Base-by-base conservation (phyloP, 345 rosid species). In the Eucalyptus dawsonii region DNA sequence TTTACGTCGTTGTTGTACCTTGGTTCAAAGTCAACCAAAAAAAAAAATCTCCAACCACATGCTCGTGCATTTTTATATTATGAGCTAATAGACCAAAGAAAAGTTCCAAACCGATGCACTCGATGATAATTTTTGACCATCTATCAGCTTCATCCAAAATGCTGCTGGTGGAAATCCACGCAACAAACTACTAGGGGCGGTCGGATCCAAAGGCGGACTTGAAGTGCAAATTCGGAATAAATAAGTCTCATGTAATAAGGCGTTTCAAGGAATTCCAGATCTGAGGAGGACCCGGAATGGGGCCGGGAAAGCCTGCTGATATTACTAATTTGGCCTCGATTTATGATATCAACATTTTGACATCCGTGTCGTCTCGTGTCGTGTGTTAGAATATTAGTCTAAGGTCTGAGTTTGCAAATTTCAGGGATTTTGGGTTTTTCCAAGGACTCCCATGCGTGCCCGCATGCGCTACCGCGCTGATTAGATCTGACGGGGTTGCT, bases 361-460 rank as follows among this genome's bases (percentile, higher is more conserved):
- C n/a, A n/a, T n/a, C n/a, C 0, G 1, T 49, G 4, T 47, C 5
- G 1, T 45, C 0, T 47, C 13, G 15, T 49, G 15, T 13, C 14
- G n/a, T n/a, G n/a, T n/a, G 6, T 24, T 10, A 1, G 0, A 3
- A 0, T 11, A 12, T 1, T 5, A 9, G 0, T 11, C 6, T 11
- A 3, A 5, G 14, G 5, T 58, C 3, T 25, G 6, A 2, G 6
- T 1, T 14, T 25, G 1, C 67, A 25, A 60, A 60, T 60, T 25
- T 25, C 1, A 27, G 8, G 15, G 7, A 11, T 24, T 11, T 58
- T 0, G 27, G 60, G 11, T 58, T 25, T 58, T 58, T 10, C 14
- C 14, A 11, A 25, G 60, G 60, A 22, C 25, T 9, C 65, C 2
- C 65, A 58, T 58, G 67, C 67, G 31, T 60, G n/a, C 31, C 14